Conservation (phyloP, 768 basidiomycete species). For the Psilocybe cyanescens region DNA sequence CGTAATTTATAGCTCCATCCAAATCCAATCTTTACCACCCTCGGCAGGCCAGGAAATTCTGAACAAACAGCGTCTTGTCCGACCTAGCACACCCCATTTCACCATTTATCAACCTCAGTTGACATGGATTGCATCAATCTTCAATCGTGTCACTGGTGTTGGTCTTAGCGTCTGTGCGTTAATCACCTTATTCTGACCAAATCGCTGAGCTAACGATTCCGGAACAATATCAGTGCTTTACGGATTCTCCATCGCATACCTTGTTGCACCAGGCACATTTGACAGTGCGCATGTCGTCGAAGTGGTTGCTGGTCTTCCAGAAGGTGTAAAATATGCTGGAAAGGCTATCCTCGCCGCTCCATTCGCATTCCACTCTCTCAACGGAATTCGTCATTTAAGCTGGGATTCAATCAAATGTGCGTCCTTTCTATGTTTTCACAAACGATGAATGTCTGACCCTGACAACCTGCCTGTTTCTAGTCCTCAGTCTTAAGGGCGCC, state of each 20-base stretch:
- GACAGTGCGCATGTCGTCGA: slow-evolving; percentile 80
- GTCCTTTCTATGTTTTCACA: slow-evolving; percentile 35
- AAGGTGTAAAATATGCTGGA: slow-evolving; percentile 71
- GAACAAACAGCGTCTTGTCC: slow-evolving; percentile 84
- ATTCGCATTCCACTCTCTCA: slow-evolving; percentile 89
- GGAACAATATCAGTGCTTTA: slow-evolving; percentile 68
- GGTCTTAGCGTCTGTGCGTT: slow-evolving; percentile 78
- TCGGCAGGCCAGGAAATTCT: slow-evolving; percentile 65
- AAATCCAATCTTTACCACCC: slow-evolving; percentile 68
- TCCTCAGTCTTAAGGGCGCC: slow-evolving; percentile 77
- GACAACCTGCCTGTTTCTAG: slow-evolving; percentile 40
- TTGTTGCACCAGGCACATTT: slow-evolving; percentile 80
- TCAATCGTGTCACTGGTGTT: slow-evolving; percentile 84
- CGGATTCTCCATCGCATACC: slow-evolving; percentile 84
- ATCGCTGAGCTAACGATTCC: background rate
- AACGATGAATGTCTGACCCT: slow-evolving; percentile 6
- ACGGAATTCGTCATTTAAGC: slow-evolving; percentile 86
- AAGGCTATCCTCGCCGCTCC: slow-evolving; percentile 85
- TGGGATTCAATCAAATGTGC: slow-evolving; percentile 92
- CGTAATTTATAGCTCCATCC: slow-evolving; percentile 46
- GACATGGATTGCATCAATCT: slow-evolving; percentile 88
- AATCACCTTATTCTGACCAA: background rate
- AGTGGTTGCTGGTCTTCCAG: slow-evolving; percentile 70
- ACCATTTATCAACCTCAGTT: slow-evolving; percentile 97
- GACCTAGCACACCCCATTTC: slow-evolving; percentile 94